Evolutionary conservation across 2,329 filamentous ascomycete genomes (phyloP).

Genomic region (Stagonosporopsis vannaccii): DNA sequence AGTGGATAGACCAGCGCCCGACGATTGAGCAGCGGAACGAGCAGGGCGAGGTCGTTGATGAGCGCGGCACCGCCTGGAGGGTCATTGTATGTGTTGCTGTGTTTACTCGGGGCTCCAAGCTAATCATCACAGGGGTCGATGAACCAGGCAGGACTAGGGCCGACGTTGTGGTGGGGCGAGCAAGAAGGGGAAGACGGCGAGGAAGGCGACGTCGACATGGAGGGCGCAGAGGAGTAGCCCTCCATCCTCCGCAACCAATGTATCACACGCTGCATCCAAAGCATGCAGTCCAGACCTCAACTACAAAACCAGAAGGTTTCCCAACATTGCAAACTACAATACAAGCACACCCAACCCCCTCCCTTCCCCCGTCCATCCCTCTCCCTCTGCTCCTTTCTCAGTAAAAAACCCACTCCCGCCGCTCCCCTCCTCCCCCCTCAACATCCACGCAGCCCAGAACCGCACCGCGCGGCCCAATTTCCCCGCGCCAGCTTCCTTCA

Average conservation of each 20-base stretch:
- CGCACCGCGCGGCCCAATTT: background rate
- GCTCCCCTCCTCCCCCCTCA: background rate
- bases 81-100: slow-evolving; percentile 56
- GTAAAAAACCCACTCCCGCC: background rate
- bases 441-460: slow-evolving; percentile 7
- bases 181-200: slow-evolving; percentile 38
- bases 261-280: background rate
- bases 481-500: no score
- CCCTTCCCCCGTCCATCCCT: background rate
- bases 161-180: slow-evolving; percentile 56
- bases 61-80: slow-evolving; percentile 73
- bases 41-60: slow-evolving; percentile 67
- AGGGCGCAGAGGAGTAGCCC: slow-evolving; percentile 30
- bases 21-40: slow-evolving; percentile 72
- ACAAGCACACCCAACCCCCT: slow-evolving; percentile 3
- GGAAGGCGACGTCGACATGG: slow-evolving; percentile 40
- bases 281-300: no score
- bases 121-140: slow-evolving; percentile 52
- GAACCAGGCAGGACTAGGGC: slow-evolving; percentile 57
- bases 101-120: background rate
- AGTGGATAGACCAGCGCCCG: slow-evolving; percentile 92
- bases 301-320: background rate
- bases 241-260: background rate
- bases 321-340: background rate
- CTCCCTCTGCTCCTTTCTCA: no score